These are phyloP conservation scores for Fraxinus ornus DNA, from an alignment of 305 asterid genomes.

Conservation along the genomic window DNA sequence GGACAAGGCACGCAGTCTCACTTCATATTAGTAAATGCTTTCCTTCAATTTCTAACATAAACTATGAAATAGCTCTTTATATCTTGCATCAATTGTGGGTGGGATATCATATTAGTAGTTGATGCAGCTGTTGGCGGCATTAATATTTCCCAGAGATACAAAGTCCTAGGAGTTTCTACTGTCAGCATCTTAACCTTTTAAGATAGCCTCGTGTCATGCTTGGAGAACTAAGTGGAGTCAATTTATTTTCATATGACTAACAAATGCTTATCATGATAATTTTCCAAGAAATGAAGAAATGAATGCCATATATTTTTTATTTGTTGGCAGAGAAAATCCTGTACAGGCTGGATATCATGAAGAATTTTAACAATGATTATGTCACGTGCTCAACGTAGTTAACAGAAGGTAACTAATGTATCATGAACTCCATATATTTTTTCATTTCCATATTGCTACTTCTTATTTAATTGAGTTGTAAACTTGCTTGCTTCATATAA, in stretches of 20 bases:
- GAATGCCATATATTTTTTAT: background rate
- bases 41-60: background rate
- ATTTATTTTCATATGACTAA: background rate
- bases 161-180: background rate
- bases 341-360: constrained; percentile 73
- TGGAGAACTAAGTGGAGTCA: background rate
- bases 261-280: background rate
- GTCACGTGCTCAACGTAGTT: constrained; percentile 81
- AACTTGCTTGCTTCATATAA: background rate
- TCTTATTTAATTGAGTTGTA: background rate
- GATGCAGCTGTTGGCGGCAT: background rate
- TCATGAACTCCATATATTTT: background rate
- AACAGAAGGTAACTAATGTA: constrained; percentile 64
- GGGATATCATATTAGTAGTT: background rate
- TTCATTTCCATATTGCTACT: background rate
- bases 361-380: constrained; percentile 80
- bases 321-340: constrained; percentile 61
- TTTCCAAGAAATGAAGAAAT: background rate
- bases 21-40: background rate
- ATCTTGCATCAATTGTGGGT: background rate
- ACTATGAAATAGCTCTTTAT: background rate
- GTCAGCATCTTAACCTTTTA: background rate
- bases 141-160: background rate
- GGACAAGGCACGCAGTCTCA: background rate
- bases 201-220: background rate